These are phyloP conservation scores for Coprinellus aureogranulatus DNA, from an alignment of 768 basidiomycete genomes.

Conservation along the genomic window DNA sequence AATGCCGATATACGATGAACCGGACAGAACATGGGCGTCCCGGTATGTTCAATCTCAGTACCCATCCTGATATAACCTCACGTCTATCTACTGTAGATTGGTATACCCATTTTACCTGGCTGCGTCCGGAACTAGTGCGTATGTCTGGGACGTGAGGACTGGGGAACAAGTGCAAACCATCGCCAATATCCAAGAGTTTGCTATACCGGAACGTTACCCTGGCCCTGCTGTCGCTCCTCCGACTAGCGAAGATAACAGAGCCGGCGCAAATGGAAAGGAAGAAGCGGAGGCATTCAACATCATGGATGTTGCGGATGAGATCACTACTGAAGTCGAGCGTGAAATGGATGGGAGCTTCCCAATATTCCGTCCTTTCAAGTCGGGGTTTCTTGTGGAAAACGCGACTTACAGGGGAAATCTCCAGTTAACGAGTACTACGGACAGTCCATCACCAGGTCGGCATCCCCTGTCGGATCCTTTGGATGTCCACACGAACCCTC, in stretches of 20 bases:
- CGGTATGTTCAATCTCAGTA: not conserved
- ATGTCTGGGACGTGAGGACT: constrained; percentile 61
- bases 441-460: not conserved
- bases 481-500: not conserved
- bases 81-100: constrained; percentile 2
- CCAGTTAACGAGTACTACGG: too few species aligned
- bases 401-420: not conserved
- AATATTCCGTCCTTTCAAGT: not conserved
- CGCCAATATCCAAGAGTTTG: constrained; percentile 30
- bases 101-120: constrained; percentile 66
- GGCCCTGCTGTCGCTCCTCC: not conserved
- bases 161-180: constrained; percentile 47
- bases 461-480: not conserved
- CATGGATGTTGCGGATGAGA: not conserved
- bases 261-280: too few species aligned
- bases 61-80: not conserved
- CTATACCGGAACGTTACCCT: not conserved
- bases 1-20: not conserved
- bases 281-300: too few species aligned
- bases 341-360: not conserved
- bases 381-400: constrained; percentile 3
- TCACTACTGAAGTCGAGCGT: not conserved
- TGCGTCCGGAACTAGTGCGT: constrained; percentile 42
- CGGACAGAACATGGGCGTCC: constrained; percentile 8
- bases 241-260: not conserved